Evolutionary conservation across 2,329 filamentous ascomycete genomes (phyloP), one percentile per base, ranked within the genome.

Genomic region (Geosmithia putterillii): DNA sequence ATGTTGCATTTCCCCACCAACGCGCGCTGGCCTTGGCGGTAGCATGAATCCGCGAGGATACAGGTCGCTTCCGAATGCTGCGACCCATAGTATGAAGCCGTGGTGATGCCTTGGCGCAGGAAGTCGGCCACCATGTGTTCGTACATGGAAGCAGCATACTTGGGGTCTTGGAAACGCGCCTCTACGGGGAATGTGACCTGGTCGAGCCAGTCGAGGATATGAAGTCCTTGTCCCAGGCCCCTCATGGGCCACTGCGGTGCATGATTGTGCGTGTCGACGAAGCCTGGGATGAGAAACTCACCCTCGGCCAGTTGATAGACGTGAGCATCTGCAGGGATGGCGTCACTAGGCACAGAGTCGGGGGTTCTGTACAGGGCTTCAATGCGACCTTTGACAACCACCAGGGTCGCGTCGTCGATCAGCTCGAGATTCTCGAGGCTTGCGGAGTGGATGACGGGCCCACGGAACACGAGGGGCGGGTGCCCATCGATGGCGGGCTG

Each of bases 261-360:
- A 52, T 84, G 80, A 47, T 80, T 81, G 57, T 83, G 80, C 1
- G 78, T 82, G 60, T 83, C 79, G 43, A 83, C 62, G 51, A 79
- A 73, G 38, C 75, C 74, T 0, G 76, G 76, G 45, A 78, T 69
- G 40, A 79, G 57, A 50, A 80, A 76, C 39, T 74, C 58, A 35
- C 65, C 65, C 7, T 54, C 59, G 2, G 50, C 40, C 3, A 74
- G 60, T 12, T 43, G 42, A 1, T 25, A 42, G 8, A 53, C 23
- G n/a, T 28, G 14, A 34, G 19, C 23, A 28, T 32, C 32, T 25
- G 19, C 10, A 9, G 25, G 42, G 17, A 43, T n/a, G 21, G 14
- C 22, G 22, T 22, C 20, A 19, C 21, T 25, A 7, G 37, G 19
- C 21, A 58, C 46, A 1, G 40, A 44, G 19, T 45, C 2, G 8